Conservation (phyloP, 1,139 yeast species). For the Candida sojae region DNA sequence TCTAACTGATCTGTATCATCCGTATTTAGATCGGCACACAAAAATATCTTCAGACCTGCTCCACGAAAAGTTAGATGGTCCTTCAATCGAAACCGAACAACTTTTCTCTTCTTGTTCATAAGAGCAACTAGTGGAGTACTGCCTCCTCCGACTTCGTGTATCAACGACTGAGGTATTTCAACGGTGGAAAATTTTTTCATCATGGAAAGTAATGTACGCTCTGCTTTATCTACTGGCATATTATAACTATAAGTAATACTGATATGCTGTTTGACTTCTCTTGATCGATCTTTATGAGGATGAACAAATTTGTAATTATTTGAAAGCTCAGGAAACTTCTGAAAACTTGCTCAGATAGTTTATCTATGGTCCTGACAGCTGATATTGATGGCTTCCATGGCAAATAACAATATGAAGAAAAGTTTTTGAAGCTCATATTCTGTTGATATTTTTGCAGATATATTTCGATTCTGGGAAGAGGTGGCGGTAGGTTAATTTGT, state of each 20-base stretch:
- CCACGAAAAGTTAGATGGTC: slow-evolving; percentile 1
- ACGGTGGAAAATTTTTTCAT: neutral
- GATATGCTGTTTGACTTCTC: slow-evolving; percentile 10
- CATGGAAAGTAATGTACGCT: neutral
- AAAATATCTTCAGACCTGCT: slow-evolving; percentile 1
- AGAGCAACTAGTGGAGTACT: neutral
- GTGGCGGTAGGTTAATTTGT: slow-evolving; percentile 4
- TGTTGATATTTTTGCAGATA: slow-evolving; percentile 15
- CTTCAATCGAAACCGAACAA: slow-evolving; percentile 4
- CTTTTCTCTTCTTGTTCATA: slow-evolving; percentile 2
- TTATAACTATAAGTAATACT: slow-evolving; percentile 3
- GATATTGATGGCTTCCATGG: slow-evolving; percentile 13
- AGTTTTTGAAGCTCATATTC: slow-evolving; percentile 3
- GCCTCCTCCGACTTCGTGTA: slow-evolving; percentile 1
- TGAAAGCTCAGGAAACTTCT: slow-evolving; percentile 7
- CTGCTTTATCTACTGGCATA: neutral
- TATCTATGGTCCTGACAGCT: slow-evolving; percentile 4
- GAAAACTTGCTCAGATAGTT: slow-evolving; percentile 2
- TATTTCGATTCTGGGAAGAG: slow-evolving; percentile 9
- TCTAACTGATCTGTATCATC: neutral
- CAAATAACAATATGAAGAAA: slow-evolving; percentile 8
- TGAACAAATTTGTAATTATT: slow-evolving; percentile 9
- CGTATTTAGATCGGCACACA: neutral
- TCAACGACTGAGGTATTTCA: neutral
- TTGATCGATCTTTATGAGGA: slow-evolving; percentile 8